phyloP scores from a whole-genome alignment of 2,329 filamentous ascomycete genomes.

The Paraphaeosphaeria minitans region DNA sequence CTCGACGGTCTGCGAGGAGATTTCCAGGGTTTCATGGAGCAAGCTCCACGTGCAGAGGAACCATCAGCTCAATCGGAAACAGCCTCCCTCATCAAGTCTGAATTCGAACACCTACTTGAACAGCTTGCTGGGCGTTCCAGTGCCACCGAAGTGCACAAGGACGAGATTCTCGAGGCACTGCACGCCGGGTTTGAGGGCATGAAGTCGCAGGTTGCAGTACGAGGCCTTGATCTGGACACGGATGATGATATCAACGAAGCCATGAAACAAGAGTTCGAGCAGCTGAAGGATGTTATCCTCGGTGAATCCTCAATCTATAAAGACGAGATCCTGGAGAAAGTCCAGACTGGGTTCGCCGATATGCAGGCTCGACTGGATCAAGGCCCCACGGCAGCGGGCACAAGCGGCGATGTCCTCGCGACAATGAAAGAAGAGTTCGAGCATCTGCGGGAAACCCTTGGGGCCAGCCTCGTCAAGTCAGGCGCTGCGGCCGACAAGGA shows the following conservation, averaged over 20 bases:
- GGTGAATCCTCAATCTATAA: slow-evolving; percentile 61
- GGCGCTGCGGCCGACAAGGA: slow-evolving; percentile 59
- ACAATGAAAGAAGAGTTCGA: slow-evolving; percentile 66
- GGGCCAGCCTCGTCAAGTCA: slow-evolving; percentile 56
- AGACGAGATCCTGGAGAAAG: slow-evolving; percentile 65
- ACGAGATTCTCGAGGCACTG: slow-evolving; percentile 48
- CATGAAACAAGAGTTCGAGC: slow-evolving; percentile 81
- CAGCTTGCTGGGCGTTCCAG: slow-evolving; percentile 58
- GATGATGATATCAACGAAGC: slow-evolving; percentile 65
- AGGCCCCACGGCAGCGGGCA: slow-evolving; percentile 26
- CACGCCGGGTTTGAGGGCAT: slow-evolving; percentile 49
- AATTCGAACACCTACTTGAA: slow-evolving; percentile 66
- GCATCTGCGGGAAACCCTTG: slow-evolving; percentile 52
- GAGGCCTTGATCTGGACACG: slow-evolving; percentile 43
- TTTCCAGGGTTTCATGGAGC: slow-evolving; percentile 58
- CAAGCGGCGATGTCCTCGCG: slow-evolving; percentile 53
- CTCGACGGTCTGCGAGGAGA: slow-evolving; percentile 69
- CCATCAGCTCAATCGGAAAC: slow-evolving; percentile 51
- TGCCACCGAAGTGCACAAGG: slow-evolving; percentile 38
- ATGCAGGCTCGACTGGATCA: slow-evolving; percentile 52
- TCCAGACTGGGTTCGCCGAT: slow-evolving; percentile 59
- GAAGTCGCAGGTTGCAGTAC: slow-evolving; percentile 47
- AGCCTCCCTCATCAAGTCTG: slow-evolving; percentile 58
- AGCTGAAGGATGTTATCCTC: slow-evolving; percentile 78
- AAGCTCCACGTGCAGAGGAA: slow-evolving; percentile 50